phyloP scores from a whole-genome alignment of 768 basidiomycete genomes.

The Termitomyces sp. region DNA sequence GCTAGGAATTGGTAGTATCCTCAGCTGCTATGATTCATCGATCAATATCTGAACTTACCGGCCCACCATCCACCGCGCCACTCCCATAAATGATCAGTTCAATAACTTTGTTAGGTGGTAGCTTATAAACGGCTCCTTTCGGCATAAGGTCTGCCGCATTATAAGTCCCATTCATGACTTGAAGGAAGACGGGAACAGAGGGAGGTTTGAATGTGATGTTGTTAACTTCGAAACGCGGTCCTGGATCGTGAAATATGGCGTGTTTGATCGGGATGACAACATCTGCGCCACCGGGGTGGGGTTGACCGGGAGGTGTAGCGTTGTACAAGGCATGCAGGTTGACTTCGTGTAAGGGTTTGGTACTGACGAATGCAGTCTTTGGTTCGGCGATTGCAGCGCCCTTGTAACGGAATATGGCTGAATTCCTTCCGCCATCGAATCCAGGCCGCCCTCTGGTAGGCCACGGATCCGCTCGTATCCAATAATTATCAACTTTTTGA shows the following conservation, averaged over 20 bases:
- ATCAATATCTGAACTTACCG: neutral
- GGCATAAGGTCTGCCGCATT: conserved; percentile 36
- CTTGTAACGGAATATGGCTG: conserved; percentile 3
- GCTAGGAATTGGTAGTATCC: neutral
- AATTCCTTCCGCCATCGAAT: conserved; percentile 6
- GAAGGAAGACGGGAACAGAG: conserved; percentile 17
- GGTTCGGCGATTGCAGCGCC: neutral
- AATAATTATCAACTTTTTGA: conserved; percentile 5
- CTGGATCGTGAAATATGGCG: neutral
- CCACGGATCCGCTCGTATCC: conserved; percentile 2
- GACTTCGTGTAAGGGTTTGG: neutral
- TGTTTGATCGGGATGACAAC: conserved; percentile 2
- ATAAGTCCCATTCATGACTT: conserved; percentile 40
- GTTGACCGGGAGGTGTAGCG: neutral
- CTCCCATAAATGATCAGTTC: conserved; percentile 27
- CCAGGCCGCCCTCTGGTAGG: neutral
- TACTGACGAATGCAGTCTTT: neutral
- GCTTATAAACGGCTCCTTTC: conserved; percentile 34
- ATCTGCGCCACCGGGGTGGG: conserved; percentile 2
- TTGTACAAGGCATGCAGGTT: neutral
- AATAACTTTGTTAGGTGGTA: conserved; percentile 43
- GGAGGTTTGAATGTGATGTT: conserved; percentile 30
- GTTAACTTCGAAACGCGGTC: conserved; percentile 26
- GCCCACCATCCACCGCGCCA: neutral
- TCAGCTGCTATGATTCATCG: neutral